Conservation (phyloP, 441 rosid genomes). For the Gossypium trilobum region DNA sequence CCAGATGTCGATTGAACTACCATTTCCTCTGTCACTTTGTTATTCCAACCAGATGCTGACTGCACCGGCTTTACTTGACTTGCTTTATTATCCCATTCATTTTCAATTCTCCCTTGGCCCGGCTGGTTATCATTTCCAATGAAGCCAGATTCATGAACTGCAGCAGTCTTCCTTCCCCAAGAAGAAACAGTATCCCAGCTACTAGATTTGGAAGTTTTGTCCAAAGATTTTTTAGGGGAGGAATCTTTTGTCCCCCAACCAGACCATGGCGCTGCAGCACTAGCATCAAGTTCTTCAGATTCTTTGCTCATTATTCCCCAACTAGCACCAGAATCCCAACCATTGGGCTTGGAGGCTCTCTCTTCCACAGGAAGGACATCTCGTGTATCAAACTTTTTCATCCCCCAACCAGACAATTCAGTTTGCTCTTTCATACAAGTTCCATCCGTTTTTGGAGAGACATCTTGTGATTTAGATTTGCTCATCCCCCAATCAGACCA, state of each 20-base stretch:
- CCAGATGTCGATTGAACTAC: background rate
- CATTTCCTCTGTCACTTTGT: background rate
- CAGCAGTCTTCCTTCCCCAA: conserved; percentile 2
- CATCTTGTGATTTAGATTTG: conserved; percentile 16
- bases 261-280: conserved; percentile 7
- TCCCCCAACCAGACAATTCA: conserved; percentile 35
- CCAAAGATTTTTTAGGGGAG: conserved; percentile 3
- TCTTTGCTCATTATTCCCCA: conserved; percentile 15
- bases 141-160: background rate
- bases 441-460: conserved; percentile 1
- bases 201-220: background rate
- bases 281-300: conserved; percentile 20
- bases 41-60: conserved; percentile 6
- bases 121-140: background rate
- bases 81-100: background rate
- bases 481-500: conserved; percentile 12
- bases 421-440: conserved; percentile 9
- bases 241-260: conserved; percentile 19
- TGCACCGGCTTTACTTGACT: background rate
- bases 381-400: conserved; percentile 11
- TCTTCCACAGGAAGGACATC: conserved; percentile 5
- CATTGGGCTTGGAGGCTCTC: conserved; percentile 21
- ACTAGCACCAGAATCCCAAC: conserved; percentile 22
- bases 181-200: conserved; percentile 10
- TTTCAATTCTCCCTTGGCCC: background rate